Base-by-base conservation (phyloP, 208 protist genomes). In the Leptomonas seymouri region DNA sequence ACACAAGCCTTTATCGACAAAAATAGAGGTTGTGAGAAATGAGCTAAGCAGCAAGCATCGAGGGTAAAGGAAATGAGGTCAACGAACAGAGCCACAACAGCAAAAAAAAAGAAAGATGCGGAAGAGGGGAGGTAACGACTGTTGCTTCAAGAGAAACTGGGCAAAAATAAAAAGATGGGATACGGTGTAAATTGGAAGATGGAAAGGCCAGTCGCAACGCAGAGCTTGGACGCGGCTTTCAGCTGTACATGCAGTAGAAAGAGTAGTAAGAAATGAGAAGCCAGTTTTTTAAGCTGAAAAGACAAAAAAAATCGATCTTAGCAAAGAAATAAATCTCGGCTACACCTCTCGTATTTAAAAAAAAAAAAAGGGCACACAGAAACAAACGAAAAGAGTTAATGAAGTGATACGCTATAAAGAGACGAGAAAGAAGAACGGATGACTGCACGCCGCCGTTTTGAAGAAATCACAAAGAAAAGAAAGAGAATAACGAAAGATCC, bases 131-230 rank as follows among this genome's bases (percentile, higher is more conserved):
- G 34, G 58, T 12, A 39, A 39, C 34, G 34, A 9, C 34, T 9
- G 34, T 39, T 39, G 9, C 34, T 39, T 39, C 7, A 39, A 9
- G 9, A 39, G 3, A 39, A 39, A 39, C 34, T 3, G 34, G 3
- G 9, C 34, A 56, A 56, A 56, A 34, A 63, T 39, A 55, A 71
- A 30, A 56, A 46, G 41, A 63, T 45, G 16, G 63, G 55, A 53
- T 63, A 11, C 3, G 44, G 14, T 34, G 34, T 39, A 39, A 39
- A 3, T 39, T 39, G 9, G 7, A 44, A 56, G 36, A 39, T n/a
- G 53, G 12, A 63, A 71, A 30, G 46, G 64, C 20, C 11, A 57
- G 18, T 2, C 18, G 31, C 16, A 31, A 11, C 8, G n/a, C 42
- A 31, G 20, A 49, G 39, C 23, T 45, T 23, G 7, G 21, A n/a